These are phyloP conservation scores for Solanum neorickii DNA, from an alignment of 257 asterid genomes.

Conservation along the genomic window DNA sequence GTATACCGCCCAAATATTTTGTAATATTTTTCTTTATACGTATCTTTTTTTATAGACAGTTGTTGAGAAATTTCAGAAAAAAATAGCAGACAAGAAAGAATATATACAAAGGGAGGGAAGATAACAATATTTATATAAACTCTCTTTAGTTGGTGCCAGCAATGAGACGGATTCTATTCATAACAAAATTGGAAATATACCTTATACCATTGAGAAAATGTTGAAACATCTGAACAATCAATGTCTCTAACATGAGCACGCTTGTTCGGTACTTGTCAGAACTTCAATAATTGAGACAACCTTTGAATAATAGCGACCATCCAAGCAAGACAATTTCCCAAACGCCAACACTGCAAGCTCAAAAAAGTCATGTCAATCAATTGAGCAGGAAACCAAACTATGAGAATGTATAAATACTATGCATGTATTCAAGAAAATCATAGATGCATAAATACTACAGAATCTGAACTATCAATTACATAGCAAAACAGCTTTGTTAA, in stretches of 20 bases:
- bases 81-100: not conserved
- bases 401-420: not conserved
- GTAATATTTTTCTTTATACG: no score
- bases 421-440: not conserved
- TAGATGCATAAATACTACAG: not conserved
- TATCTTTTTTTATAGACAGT: no score
- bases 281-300: not conserved
- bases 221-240: constrained; percentile 6
- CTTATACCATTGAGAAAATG: not conserved
- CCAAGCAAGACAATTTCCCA: not conserved
- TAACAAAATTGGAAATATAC: not conserved
- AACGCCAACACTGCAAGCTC: not conserved
- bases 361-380: constrained; percentile 1
- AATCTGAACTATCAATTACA: not conserved
- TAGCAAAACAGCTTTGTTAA: not conserved
- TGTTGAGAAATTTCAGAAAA: not conserved
- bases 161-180: no score
- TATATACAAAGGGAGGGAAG: not conserved
- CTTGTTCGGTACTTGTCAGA: not conserved
- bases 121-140: not conserved
- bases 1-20: no score
- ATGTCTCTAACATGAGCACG: constrained; percentile 3
- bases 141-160: no score
- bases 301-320: constrained; percentile 4
- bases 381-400: not conserved